Evolutionary conservation across 2,329 filamentous ascomycete species (phyloP), one percentile per base, ranked within the genome.

Genomic region (Penicillium digitatum): DNA sequence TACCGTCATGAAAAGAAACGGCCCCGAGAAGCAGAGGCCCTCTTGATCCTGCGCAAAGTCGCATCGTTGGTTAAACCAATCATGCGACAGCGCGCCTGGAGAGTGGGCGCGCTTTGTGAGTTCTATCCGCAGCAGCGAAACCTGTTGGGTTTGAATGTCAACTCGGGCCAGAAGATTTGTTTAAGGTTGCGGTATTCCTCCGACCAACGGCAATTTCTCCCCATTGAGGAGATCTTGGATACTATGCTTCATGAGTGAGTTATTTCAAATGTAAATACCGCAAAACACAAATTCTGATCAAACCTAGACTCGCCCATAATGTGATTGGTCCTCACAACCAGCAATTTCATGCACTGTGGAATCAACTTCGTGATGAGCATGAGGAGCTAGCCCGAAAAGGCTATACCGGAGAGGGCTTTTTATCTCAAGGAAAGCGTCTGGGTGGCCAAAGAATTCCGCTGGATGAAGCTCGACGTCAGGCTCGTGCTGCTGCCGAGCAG

Each of bases 21-120:
- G 9, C 73, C 75, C 11, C 73, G 79, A 11, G 77, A 79, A 58
- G 70, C 74, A n/a, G 80, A 82, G 57, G 81, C 80, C 11, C 68
- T 82, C 3, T 67, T 83, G 34, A 84, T 83, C 54, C 80, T 97
- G 24, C 88, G 86, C 66, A 92, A 88, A 72, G 81, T 95, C 38
- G 90, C 90, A 3, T 95, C 91, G 26, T 75, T 95, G 54, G 92
- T 96, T 58, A 96, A 96, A 72, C 93, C 93, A 18, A 89, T 97
- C 59, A 97, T 97, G 92, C 82, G 90, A 61, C 90, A 90, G 45
- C 84, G 89, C 40, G 81, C 81, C 52, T 97, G 91, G 89, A 87
- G 79, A 59, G 89, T 97, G 32, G 81, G 82, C 27, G 83, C 88
- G 45, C 81, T 97, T 16, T 85, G 86, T 46, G 93, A 97, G 71